phyloP scores from a whole-genome alignment of 257 asterid species.

The Solanum piurae region DNA sequence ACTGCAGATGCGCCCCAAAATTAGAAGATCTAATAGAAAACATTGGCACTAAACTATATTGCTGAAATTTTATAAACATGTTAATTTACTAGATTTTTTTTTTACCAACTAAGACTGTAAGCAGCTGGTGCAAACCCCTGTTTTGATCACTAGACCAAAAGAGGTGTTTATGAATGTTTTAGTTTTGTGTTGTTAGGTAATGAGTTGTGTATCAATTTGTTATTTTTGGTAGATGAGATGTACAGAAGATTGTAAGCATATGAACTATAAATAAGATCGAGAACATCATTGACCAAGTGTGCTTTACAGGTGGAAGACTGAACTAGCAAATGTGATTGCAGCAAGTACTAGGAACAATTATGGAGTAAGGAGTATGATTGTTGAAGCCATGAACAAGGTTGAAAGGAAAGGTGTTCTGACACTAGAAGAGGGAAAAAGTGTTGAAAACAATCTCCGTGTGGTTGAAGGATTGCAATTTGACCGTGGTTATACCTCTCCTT shows the following conservation, averaged over 20 bases:
- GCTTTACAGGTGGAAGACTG: conserved; percentile 71
- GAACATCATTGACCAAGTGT: background rate
- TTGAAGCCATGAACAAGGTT: conserved; percentile 88
- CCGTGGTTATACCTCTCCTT: conserved; percentile 83
- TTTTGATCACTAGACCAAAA: conserved; percentile 79
- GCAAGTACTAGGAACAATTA: conserved; percentile 89
- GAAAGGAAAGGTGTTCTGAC: conserved; percentile 93
- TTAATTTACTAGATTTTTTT: background rate
- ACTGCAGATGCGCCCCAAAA: background rate
- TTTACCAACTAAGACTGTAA: background rate
- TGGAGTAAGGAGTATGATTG: conserved; percentile 84
- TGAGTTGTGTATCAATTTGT: background rate
- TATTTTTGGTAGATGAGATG: background rate
- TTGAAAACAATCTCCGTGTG: conserved; percentile 68
- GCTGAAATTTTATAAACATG: background rate
- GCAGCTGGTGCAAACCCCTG: conserved; percentile 89
- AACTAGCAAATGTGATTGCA: conserved; percentile 93
- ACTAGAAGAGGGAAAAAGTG: conserved; percentile 89
- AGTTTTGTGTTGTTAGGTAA: background rate
- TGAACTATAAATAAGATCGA: background rate
- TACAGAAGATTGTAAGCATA: background rate
- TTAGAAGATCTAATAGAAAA: conserved; percentile 96
- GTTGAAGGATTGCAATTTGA: conserved; percentile 98
- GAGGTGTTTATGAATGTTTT: conserved; percentile 41
- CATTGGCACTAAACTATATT: conserved; percentile 67